phyloP scores from a whole-genome alignment of 345 rosid species.

The Rhizophora mangle region DNA sequence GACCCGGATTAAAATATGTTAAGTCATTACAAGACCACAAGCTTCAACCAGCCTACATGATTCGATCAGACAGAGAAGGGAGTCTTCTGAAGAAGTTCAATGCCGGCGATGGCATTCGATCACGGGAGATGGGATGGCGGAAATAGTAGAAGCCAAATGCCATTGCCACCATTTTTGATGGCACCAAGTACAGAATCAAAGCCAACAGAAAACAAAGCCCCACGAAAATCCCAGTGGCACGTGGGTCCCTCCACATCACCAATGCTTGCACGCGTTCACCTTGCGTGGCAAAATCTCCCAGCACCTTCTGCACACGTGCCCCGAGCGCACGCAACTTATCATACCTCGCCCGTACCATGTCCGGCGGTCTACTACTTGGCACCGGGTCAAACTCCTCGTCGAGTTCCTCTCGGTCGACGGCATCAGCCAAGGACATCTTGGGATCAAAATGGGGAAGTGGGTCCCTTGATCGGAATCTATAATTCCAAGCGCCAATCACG shows the following conservation, averaged over 20 bases:
- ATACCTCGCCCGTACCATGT: slow-evolving; percentile 37
- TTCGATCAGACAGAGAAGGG: slow-evolving; percentile 73
- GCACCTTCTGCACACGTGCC: slow-evolving; percentile 51
- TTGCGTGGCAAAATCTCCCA: slow-evolving; percentile 74
- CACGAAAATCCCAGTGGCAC: slow-evolving; percentile 79
- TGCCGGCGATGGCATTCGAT: slow-evolving; percentile 63
- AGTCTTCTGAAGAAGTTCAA: slow-evolving; percentile 76
- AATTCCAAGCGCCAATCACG: slow-evolving; percentile 75
- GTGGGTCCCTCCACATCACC: slow-evolving; percentile 81
- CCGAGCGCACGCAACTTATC: slow-evolving; percentile 60
- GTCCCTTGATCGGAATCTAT: slow-evolving; percentile 51
- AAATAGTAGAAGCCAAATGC: slow-evolving; percentile 78
- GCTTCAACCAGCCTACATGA: slow-evolving; percentile 43
- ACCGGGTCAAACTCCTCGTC: slow-evolving; percentile 77
- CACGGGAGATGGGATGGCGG: slow-evolving; percentile 81
- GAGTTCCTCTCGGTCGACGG: slow-evolving; percentile 47
- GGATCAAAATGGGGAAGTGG: slow-evolving; percentile 67
- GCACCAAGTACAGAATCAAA: slow-evolving; percentile 56
- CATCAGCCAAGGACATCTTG: slow-evolving; percentile 58
- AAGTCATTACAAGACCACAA: not conserved
- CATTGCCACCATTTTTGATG: slow-evolving; percentile 85
- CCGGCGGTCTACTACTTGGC: slow-evolving; percentile 52
- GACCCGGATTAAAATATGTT: too few relatives aligned
- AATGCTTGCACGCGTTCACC: slow-evolving; percentile 75
- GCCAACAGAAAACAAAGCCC: slow-evolving; percentile 72